Evolutionary conservation across 2,329 filamentous ascomycete species (phyloP), one percentile per base, ranked within the genome.

Genomic region (Cordyceps javanica): DNA sequence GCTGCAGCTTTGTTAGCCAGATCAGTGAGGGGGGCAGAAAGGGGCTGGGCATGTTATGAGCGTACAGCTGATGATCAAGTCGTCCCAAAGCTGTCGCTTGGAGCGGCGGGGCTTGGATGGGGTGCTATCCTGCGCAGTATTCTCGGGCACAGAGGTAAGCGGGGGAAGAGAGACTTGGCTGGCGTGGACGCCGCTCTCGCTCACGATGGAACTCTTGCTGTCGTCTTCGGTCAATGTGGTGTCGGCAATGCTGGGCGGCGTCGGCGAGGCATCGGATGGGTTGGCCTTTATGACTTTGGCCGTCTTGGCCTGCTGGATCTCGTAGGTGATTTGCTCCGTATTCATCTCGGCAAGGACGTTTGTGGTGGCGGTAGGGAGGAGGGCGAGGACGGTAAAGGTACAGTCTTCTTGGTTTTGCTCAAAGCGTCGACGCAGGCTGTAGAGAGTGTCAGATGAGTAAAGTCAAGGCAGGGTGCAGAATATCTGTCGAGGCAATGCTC

Each of bases 401-500:
- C 94, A 99, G 74, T 99, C 94, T 70, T 96, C 93, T 71, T 99
- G 94, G 73, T 99, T 99, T 74, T 99, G 94, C 72, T 97, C 91
- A 75, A 99, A 99, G 68, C 94, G 89, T 59, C 94, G 89, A 53
- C 92, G 91, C 61, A 99, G 83, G 73, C 93, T 97, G 66, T 97
- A 66, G 34, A 44, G 30, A 42, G 38, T 54, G 59, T 57, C 41
- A 63, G 42, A n/a, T n/a, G n/a, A n/a, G n/a, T n/a, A n/a, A n/a
- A n/a, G n/a, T n/a, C n/a, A n/a, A 46, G 1, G 19, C 10, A 3
- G 26, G 45, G 19, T 63, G 6, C 2, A 10, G 16, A 2, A 5
- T 21, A 21, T 28, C 13, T n/a, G 6, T 5, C 13, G 10, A 25
- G 36, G 34, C 23, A 41, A 16, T 41, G 67, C 83, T 66, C 76